These are phyloP conservation scores for Cutaneotrichosporon sp. DNA, from an alignment of 1,284 basidiomycete species.

Conservation along the genomic window DNA sequence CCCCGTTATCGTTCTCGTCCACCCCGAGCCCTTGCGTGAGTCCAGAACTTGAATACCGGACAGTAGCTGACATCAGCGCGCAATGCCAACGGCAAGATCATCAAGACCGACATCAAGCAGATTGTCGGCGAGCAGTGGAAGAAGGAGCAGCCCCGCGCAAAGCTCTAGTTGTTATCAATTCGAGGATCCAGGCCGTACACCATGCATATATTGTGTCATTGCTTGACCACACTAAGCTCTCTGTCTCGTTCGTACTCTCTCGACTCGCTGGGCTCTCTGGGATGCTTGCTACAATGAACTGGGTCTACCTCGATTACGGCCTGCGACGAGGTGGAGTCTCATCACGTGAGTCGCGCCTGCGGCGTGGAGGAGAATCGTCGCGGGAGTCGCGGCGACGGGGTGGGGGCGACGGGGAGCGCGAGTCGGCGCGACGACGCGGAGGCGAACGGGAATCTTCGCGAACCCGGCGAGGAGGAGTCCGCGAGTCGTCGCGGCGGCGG, in stretches of 20 bases:
- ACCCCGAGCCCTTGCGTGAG: slow-evolving; percentile 21
- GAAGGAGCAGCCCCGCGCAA: slow-evolving; percentile 6
- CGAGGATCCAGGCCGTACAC: background rate
- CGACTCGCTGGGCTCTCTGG: too few relatives aligned
- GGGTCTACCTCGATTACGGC: too few relatives aligned
- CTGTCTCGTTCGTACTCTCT: background rate
- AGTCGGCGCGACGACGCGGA: slow-evolving; percentile 21
- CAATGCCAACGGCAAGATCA: slow-evolving; percentile 21
- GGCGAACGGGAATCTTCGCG: background rate
- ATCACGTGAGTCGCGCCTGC: too few relatives aligned
- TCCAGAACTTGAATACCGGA: too few relatives aligned
- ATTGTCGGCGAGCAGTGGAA: slow-evolving; percentile 34
- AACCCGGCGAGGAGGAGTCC: too few relatives aligned
- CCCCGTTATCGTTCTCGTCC: slow-evolving; percentile 21
- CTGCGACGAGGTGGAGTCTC: too few relatives aligned
- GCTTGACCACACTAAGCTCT: background rate
- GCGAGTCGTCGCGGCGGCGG: slow-evolving; percentile 1
- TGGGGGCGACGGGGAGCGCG: slow-evolving; percentile 27
- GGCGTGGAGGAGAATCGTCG: slow-evolving; percentile 10
- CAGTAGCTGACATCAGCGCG: slow-evolving; percentile 13
- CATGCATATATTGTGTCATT: background rate
- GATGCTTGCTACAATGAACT: too few relatives aligned
- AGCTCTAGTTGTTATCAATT: slow-evolving; percentile 12
- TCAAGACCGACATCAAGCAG: slow-evolving; percentile 20
- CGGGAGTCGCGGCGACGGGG: slow-evolving; percentile 14